These are phyloP conservation scores for Murraya paniculata DNA, from an alignment of 345 rosid species.

Conservation along the genomic window DNA sequence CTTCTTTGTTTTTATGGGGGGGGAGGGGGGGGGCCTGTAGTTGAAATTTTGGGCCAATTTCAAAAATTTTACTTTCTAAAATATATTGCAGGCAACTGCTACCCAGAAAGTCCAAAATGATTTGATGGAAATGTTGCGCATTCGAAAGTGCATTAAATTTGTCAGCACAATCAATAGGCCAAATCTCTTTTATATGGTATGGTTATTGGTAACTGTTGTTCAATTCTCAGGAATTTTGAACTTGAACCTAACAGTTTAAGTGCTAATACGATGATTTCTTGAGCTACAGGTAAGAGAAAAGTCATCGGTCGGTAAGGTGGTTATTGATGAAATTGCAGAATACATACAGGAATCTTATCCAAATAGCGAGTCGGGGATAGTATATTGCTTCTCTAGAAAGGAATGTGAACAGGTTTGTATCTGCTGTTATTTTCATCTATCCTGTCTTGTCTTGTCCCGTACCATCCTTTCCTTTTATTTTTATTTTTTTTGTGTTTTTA, in stretches of 20 bases:
- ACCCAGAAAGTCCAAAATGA: slow-evolving; percentile 88
- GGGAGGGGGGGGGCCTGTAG: too few species aligned
- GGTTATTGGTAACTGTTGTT: slow-evolving; percentile 10
- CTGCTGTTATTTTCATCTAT: slow-evolving; percentile 6
- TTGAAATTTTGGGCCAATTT: slow-evolving; percentile 10
- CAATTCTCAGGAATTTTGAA: slow-evolving; percentile 13
- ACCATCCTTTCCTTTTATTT: neutral
- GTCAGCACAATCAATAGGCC: slow-evolving; percentile 96
- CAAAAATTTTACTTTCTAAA: slow-evolving; percentile 8
- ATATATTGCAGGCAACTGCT: slow-evolving; percentile 81
- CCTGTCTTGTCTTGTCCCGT: neutral
- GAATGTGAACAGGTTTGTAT: slow-evolving; percentile 90
- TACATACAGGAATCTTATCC: slow-evolving; percentile 75
- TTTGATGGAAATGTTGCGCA: slow-evolving; percentile 81
- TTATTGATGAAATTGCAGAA: slow-evolving; percentile 83
- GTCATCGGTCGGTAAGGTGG: slow-evolving; percentile 74
- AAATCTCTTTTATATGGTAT: slow-evolving; percentile 88
- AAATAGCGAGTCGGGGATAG: slow-evolving; percentile 88
- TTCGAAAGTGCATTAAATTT: slow-evolving; percentile 77
- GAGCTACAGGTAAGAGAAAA: slow-evolving; percentile 77
- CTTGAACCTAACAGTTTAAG: slow-evolving; percentile 1
- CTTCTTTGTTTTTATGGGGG: neutral
- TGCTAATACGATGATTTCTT: slow-evolving; percentile 12
- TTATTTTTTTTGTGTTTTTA: neutral
- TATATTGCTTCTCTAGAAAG: slow-evolving; percentile 93